A percentile compares a stretch with the other conserved stretches of the same genome.
Evolutionary conservation across 768 basidiomycete species (phyloP).

Genomic region (Amanita phalloides): DNA sequence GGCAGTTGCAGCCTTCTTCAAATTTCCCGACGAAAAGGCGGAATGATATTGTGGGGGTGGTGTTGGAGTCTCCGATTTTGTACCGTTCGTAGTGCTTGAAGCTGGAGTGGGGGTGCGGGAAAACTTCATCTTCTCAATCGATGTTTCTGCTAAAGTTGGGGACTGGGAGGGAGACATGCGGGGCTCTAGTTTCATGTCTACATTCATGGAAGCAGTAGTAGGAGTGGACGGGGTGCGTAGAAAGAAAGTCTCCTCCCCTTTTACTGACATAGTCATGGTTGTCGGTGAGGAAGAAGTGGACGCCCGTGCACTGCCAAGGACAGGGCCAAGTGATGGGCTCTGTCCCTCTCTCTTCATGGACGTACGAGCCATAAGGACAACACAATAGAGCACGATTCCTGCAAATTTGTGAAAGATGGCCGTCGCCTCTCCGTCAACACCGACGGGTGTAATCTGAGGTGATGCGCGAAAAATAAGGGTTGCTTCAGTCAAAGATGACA

Average conservation of each 20-base stretch:
- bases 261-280: constrained; percentile 13
- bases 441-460: background rate
- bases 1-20: constrained; percentile 25
- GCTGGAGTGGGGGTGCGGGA: constrained; percentile 25
- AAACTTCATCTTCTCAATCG: constrained; percentile 22
- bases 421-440: background rate
- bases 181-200: constrained; percentile 21
- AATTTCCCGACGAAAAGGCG: constrained; percentile 12
- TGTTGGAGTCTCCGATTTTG: constrained; percentile 28
- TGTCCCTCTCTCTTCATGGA: constrained; percentile 12
- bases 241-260: constrained; percentile 19
- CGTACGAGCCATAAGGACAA: background rate
- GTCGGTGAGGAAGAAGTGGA: constrained; percentile 17
- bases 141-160: constrained; percentile 21
- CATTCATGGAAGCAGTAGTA: constrained; percentile 16
- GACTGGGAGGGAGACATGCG: constrained; percentile 24
- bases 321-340: constrained; percentile 8
- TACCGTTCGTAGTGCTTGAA: constrained; percentile 19
- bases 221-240: constrained; percentile 16
- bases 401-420: background rate
- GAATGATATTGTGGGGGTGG: constrained; percentile 27
- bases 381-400: background rate
- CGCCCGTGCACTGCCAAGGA: constrained; percentile 12
- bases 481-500: background rate
- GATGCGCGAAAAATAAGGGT: background rate